phyloP scores from a whole-genome alignment of 768 basidiomycete genomes.

The Galerina sulciceps region DNA sequence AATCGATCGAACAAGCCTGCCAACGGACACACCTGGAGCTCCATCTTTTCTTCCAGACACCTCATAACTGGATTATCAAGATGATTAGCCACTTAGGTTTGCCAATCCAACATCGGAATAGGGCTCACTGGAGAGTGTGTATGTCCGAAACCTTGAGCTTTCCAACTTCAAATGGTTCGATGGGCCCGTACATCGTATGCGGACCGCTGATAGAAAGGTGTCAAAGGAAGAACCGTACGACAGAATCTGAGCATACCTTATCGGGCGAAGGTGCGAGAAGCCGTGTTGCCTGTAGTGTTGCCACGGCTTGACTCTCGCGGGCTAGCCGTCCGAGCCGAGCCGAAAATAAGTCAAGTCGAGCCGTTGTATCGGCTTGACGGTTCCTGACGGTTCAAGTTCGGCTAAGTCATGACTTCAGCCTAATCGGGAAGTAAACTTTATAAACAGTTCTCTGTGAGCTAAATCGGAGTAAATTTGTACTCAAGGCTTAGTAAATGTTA shows the following conservation, averaged over 20 bases:
- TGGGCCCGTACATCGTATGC: slow-evolving; percentile 61
- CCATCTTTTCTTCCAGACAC: slow-evolving; percentile 80
- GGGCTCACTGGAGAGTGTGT: slow-evolving; percentile 72
- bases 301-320: no score
- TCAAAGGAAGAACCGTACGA: neutral
- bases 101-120: neutral
- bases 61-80: slow-evolving; percentile 64
- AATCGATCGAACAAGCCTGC: neutral
- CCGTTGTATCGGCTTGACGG: no score
- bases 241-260: slow-evolving; percentile 12
- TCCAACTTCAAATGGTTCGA: slow-evolving; percentile 67
- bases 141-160: slow-evolving; percentile 73
- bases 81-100: slow-evolving; percentile 3
- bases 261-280: slow-evolving; percentile 7
- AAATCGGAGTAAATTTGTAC: no score
- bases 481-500: no score
- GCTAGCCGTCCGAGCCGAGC: no score
- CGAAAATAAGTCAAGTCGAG: no score
- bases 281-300: no score
- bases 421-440: no score
- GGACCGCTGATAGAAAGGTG: neutral
- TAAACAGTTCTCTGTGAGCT: no score
- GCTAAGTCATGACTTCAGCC: no score
- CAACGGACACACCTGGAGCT: slow-evolving; percentile 57
- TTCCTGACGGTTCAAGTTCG: no score